A percentile compares a stretch with the other conserved stretches of the same genome.
Evolutionary conservation across 2,329 filamentous ascomycete species (phyloP).

Genomic region (Aureobasidium sp.): DNA sequence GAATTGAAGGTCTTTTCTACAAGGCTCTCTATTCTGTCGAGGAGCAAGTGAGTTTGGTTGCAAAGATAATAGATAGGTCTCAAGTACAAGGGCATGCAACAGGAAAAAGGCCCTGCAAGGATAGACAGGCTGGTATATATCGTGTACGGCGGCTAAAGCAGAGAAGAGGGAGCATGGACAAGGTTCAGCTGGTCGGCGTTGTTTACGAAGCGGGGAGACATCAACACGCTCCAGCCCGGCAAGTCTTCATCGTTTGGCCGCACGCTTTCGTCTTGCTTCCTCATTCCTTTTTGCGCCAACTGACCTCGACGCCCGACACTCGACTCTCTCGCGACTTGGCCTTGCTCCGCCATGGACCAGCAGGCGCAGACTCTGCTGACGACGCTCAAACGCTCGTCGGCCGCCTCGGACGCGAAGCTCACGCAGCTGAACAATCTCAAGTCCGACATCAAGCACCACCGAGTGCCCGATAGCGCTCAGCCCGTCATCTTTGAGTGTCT

Average conservation of each 20-base stretch:
- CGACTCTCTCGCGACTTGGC: background rate
- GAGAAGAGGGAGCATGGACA: conserved; percentile 14
- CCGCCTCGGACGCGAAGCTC: conserved; percentile 60
- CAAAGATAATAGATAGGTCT: background rate
- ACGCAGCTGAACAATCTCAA: conserved; percentile 64
- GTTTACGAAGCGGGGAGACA: conserved; percentile 9
- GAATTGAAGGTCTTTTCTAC: background rate
- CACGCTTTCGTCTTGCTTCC: background rate
- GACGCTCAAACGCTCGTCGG: conserved; percentile 53
- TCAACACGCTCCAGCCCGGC: background rate
- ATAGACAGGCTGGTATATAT: background rate
- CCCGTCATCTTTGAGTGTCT: conserved; percentile 73
- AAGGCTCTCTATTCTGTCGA: background rate
- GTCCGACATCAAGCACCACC: conserved; percentile 82
- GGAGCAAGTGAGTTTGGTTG: background rate
- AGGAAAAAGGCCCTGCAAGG: background rate
- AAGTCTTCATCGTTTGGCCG: background rate
- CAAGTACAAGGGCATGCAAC: background rate
- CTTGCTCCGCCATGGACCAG: conserved; percentile 42
- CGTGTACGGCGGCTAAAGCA: background rate
- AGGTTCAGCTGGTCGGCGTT: conserved; percentile 3
- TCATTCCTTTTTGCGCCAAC: background rate
- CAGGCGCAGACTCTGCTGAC: conserved; percentile 47
- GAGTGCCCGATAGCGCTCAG: conserved; percentile 69
- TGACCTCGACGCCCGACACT: background rate